phyloP scores from a whole-genome alignment of 495 filamentous ascomycete genomes.

The Clohesyomyces aquaticus region DNA sequence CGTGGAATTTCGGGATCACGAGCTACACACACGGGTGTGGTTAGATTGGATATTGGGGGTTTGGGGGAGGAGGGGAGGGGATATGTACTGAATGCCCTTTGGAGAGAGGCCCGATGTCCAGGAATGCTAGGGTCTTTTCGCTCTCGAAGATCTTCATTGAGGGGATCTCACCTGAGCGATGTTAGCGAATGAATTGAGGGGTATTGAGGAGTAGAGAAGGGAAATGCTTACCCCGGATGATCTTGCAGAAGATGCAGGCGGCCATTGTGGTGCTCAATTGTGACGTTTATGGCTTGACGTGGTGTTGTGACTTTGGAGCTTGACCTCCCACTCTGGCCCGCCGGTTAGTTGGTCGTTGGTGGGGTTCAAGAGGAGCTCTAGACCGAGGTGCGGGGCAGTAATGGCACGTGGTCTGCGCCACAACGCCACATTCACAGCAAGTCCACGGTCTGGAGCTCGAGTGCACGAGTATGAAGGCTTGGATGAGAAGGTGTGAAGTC shows the following conservation, averaged over 20 bases:
- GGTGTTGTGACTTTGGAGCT: conserved; percentile 12
- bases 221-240: conserved; percentile 76
- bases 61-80: neutral
- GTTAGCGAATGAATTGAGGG: conserved; percentile 14
- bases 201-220: conserved; percentile 2
- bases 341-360: neutral
- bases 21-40: conserved; percentile 73
- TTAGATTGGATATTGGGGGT: neutral
- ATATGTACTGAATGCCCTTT: conserved; percentile 63
- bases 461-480: too few species aligned
- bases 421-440: neutral
- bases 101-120: conserved; percentile 90
- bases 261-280: conserved; percentile 48
- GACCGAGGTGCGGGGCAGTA: neutral
- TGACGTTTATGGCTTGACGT: conserved; percentile 13
- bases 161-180: conserved; percentile 77
- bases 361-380: conserved; percentile 2
- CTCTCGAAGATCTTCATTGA: conserved; percentile 93
- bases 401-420: neutral
- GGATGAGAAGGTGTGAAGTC: too few species aligned
- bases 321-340: neutral
- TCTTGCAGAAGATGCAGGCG: conserved; percentile 96
- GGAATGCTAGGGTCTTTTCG: conserved; percentile 92
- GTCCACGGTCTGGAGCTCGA: too few species aligned
- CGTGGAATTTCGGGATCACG: conserved; percentile 95